Evolutionary conservation across 192 early-diverging fungal genomes (phyloP).

Genomic region (Coemansia sp.): DNA sequence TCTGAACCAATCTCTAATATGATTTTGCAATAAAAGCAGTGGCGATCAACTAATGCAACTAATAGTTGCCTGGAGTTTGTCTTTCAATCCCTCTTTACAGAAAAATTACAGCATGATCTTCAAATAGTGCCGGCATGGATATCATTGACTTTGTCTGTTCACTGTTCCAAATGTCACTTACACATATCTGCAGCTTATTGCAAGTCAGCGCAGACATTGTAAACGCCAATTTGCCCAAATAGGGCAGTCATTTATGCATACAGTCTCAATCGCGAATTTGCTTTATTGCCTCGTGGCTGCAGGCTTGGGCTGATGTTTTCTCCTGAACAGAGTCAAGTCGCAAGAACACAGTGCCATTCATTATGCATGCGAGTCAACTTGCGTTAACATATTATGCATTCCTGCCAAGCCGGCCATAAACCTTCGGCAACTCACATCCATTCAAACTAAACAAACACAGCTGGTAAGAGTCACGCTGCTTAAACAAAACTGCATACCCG

Average conservation of each 20-base stretch:
- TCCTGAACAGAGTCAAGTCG: neutral
- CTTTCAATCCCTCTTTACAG: neutral
- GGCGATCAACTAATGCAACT: neutral
- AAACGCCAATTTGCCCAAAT: neutral
- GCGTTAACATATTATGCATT: constrained; percentile 1
- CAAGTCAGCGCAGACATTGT: neutral
- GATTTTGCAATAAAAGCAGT: neutral
- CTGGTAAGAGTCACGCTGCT: neutral
- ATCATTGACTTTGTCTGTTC: neutral
- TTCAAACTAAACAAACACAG: neutral
- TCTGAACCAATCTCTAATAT: neutral
- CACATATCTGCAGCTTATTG: neutral
- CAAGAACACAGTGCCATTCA: neutral
- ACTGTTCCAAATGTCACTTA: neutral
- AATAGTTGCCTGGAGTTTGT: neutral
- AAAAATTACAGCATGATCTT: neutral
- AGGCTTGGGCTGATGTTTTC: neutral
- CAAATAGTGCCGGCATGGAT: neutral
- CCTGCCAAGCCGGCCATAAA: neutral
- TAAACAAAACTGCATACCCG: neutral
- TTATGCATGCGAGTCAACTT: constrained; percentile 1
- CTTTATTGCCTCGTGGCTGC: neutral
- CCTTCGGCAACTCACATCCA: neutral
- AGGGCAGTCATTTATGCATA: neutral
- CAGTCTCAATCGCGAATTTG: neutral